Evolutionary conservation across 805 yeast genomes (phyloP).

Genomic region (Tetrapisispora phaffii): DNA sequence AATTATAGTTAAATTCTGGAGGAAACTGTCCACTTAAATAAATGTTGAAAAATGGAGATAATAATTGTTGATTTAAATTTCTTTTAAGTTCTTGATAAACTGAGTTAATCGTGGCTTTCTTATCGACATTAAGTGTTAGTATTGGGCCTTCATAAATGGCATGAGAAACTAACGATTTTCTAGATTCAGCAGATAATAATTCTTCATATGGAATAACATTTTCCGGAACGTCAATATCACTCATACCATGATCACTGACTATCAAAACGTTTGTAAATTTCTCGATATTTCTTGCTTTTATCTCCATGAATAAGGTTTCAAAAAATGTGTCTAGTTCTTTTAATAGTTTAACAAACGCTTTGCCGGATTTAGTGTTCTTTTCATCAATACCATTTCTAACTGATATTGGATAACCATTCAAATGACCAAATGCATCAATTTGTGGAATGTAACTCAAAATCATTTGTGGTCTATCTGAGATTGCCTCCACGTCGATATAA

Average conservation of each 20-base stretch:
- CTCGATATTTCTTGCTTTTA: constrained; percentile 46
- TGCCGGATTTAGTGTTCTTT: neutral
- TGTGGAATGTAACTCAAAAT: constrained; percentile 72
- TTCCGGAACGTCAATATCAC: constrained; percentile 55
- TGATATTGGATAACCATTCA: constrained; percentile 55
- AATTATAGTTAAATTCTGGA: constrained; percentile 25
- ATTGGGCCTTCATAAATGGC: constrained; percentile 14
- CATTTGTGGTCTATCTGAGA: constrained; percentile 58
- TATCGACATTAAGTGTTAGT: constrained; percentile 7
- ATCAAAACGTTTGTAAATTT: constrained; percentile 63
- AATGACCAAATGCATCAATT: constrained; percentile 71
- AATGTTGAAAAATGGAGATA: constrained; percentile 26
- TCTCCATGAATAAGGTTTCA: constrained; percentile 37
- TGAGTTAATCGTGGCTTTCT: constrained; percentile 22
- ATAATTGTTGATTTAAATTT: constrained; percentile 23
- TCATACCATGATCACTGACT: constrained; percentile 91
- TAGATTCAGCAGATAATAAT: constrained; percentile 37
- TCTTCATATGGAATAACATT: constrained; percentile 52
- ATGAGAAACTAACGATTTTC: constrained; percentile 8
- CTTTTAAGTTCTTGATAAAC: constrained; percentile 36
- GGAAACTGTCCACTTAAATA: constrained; percentile 49
- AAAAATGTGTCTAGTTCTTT: constrained; percentile 58
- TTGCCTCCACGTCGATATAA: constrained; percentile 52
- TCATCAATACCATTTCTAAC: constrained; percentile 19
- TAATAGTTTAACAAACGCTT: constrained; percentile 30